A percentile compares a stretch with the other conserved stretches of the same genome.
These are phyloP conservation scores for Aspergillus nidulans DNA, from an alignment of 495 filamentous ascomycete species.

Conservation along the genomic window DNA sequence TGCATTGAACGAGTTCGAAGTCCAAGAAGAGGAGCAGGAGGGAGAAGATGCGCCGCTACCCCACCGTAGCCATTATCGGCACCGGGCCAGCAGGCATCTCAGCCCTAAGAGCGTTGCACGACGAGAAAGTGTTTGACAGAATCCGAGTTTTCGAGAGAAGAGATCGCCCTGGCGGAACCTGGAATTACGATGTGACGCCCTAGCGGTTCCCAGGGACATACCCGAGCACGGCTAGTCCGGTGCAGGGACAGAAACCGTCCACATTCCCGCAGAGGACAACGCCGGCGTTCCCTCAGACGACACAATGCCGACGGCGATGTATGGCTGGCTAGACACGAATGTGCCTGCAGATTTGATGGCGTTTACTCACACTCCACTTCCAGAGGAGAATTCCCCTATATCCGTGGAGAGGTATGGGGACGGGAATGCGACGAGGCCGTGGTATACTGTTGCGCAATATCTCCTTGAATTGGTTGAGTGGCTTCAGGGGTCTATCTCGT, in stretches of 20 bases:
- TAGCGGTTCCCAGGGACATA: constrained; percentile 8
- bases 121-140: constrained; percentile 45
- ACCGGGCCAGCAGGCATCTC: constrained; percentile 51
- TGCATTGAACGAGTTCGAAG: neutral
- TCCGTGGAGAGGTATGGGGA: constrained; percentile 21
- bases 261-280: neutral
- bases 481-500: constrained; percentile 18
- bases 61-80: constrained; percentile 49
- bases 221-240: neutral
- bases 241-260: constrained; percentile 14
- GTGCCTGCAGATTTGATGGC: constrained; percentile 26
- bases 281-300: constrained; percentile 18
- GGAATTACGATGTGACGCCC: constrained; percentile 28
- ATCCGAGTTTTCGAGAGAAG: constrained; percentile 53
- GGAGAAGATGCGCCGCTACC: constrained; percentile 22
- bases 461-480: constrained; percentile 21
- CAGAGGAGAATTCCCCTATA: constrained; percentile 17
- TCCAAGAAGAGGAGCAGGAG: neutral
- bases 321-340: constrained; percentile 28
- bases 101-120: constrained; percentile 45
- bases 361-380: constrained; percentile 28
- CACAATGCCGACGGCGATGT: constrained; percentile 23
- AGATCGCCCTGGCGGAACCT: constrained; percentile 47
- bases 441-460: constrained; percentile 21
- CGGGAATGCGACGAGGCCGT: constrained; percentile 25